Evolutionary conservation across 345 rosid species (phyloP), one percentile per base, ranked within the genome.

Genomic region (Salix purpurea): DNA sequence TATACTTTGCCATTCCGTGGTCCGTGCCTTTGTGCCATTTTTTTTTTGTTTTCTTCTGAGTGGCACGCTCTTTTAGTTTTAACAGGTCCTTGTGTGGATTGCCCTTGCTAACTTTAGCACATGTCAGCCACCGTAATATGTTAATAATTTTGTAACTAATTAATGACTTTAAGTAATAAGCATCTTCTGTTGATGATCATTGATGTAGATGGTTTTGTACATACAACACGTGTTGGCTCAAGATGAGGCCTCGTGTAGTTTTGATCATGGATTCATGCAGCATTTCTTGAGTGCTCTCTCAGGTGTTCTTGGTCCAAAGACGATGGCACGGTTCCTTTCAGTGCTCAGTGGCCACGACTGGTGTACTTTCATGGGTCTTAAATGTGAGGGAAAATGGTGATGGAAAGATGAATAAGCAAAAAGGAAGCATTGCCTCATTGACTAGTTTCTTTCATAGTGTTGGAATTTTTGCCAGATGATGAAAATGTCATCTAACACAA

Each of bases 271-370:
- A 82, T 48, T 80, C 83, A 83, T 75, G 46, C 74, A 44, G 76
- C 79, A 73, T n/a, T 71, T 61, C 72, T 36, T 65, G 82, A 79
- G 71, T 54, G 79, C 65, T 73, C 75, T 52, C 23, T 73, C 86
- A 79, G 78, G 83, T 79, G 88, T 79, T 77, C 79, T 80, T 72
- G 88, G 85, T 88, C 86, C 87, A 82, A 84, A 81, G 87, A 86
- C 84, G 82, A 69, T 58, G 76, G 82, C 37, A 60, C 71, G 62
- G 56, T 61, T 16, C 14, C 72, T 18, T 36, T 16, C 7, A 19
- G 2, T 34, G 52, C 69, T 56, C n/a, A 8, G 26, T n/a, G 26
- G 23, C 23, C 62, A 56, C 26, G 28, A n/a, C 13, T 56, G 28
- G 28, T 56, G 62, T n/a, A 0, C 62, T 56, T 56, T n/a, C 4